A percentile compares a stretch with the other conserved stretches of the same genome.
Evolutionary conservation across 2,329 filamentous ascomycete species (phyloP).

Genomic region (Botrytis paeoniae): DNA sequence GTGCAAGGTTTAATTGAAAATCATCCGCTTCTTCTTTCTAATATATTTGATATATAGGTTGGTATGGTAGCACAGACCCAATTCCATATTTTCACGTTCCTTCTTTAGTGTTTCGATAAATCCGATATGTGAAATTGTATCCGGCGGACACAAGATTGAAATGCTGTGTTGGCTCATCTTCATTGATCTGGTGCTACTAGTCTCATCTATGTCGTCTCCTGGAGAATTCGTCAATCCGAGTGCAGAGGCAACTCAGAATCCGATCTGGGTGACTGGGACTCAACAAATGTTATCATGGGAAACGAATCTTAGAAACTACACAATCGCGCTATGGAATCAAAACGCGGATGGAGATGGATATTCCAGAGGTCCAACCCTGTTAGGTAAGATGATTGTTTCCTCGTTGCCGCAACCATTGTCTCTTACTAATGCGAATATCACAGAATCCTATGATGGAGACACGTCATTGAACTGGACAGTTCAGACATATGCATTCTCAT

Average conservation of each 20-base stretch:
- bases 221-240: constrained; percentile 13
- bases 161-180: neutral
- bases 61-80: neutral
- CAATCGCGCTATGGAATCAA: constrained; percentile 17
- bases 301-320: constrained; percentile 16
- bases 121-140: neutral
- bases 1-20: neutral
- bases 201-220: neutral
- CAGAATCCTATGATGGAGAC: constrained; percentile 14
- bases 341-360: neutral
- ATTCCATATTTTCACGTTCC: neutral
- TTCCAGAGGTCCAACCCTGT: constrained; percentile 11
- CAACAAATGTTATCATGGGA: constrained; percentile 17
- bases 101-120: neutral
- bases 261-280: constrained; percentile 6
- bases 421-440: neutral
- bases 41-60: neutral
- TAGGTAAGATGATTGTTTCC: constrained; percentile 9
- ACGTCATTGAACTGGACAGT: constrained; percentile 18
- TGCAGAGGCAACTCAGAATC: constrained; percentile 1
- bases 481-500: constrained; percentile 14
- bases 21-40: neutral
- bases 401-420: neutral
- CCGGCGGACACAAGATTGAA: neutral
- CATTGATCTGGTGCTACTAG: constrained; percentile 9